phyloP scores from a whole-genome alignment of 2,329 filamentous ascomycete species.

The Colletotrichum sp. region DNA sequence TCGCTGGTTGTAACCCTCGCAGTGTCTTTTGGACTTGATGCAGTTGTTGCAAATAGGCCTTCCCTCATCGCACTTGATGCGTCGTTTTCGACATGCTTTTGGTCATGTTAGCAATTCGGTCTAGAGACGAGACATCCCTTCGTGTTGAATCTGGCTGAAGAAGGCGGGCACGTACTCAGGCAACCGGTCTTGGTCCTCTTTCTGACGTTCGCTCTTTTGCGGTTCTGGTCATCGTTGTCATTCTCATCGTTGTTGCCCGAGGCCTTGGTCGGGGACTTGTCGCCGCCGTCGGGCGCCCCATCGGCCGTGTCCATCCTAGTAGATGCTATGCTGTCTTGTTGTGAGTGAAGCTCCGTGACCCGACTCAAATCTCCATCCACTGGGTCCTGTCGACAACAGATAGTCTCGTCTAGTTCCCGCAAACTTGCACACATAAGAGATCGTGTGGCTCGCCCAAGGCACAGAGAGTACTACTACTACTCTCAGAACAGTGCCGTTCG shows the following conservation, averaged over 20 bases:
- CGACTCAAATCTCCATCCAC: constrained; percentile 9
- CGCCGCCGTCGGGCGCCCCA: constrained; percentile 26
- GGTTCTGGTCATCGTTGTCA: constrained; percentile 44
- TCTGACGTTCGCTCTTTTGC: constrained; percentile 55
- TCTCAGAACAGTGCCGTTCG: neutral
- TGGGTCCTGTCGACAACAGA: neutral
- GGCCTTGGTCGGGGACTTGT: constrained; percentile 33
- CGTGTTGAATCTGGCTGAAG: neutral
- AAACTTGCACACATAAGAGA: neutral
- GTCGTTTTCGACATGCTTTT: constrained; percentile 85
- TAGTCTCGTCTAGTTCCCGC: constrained; percentile 1
- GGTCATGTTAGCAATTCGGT: constrained; percentile 2
- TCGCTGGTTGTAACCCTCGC: constrained; percentile 83
- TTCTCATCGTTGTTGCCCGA: constrained; percentile 38
- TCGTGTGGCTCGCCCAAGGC: neutral
- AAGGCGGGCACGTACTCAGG: constrained; percentile 67
- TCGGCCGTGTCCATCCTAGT: constrained; percentile 33
- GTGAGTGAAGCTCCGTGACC: neutral
- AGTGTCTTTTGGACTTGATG: constrained; percentile 82
- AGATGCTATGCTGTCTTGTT: constrained; percentile 15
- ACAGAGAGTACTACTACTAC: neutral
- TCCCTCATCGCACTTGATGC: constrained; percentile 97
- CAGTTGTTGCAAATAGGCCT: constrained; percentile 83
- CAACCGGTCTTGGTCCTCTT: constrained; percentile 93
- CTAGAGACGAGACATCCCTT: neutral